A percentile compares a stretch with the other conserved stretches of the same genome.
Conservation (phyloP, 2,329 filamentous ascomycete species). For the Alternaria sp. region DNA sequence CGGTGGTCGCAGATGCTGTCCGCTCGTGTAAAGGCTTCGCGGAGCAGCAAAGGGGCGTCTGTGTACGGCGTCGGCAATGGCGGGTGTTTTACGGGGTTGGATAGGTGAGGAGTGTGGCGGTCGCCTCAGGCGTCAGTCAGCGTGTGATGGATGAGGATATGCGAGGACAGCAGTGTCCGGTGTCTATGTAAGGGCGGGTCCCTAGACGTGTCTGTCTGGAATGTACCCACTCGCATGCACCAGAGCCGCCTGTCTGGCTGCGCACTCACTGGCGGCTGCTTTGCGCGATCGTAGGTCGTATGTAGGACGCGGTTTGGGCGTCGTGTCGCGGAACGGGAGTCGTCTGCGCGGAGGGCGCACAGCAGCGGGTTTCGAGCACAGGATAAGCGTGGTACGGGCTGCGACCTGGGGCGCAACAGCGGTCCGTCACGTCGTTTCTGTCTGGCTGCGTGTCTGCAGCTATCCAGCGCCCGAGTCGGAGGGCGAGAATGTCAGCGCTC, state of each 20-base stretch:
- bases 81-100: conserved; percentile 16
- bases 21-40: neutral
- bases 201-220: conserved; percentile 16
- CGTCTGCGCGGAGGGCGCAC: conserved; percentile 15
- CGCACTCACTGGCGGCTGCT: conserved; percentile 9
- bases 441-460: conserved; percentile 12
- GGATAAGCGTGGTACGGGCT: conserved; percentile 24
- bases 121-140: conserved; percentile 20
- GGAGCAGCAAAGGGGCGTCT: neutral
- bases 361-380: conserved; percentile 19
- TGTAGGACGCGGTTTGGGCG: conserved; percentile 14
- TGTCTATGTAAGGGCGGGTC: conserved; percentile 24
- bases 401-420: conserved; percentile 21
- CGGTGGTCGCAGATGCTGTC: conserved; percentile 11
- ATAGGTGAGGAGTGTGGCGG: conserved; percentile 10
- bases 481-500: conserved; percentile 11
- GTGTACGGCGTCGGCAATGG: neutral
- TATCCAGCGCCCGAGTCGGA: conserved; percentile 11
- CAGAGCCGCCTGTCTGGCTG: conserved; percentile 19
- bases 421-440: conserved; percentile 21
- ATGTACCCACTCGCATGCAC: conserved; percentile 26
- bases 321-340: conserved; percentile 20
- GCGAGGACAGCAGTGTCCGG: conserved; percentile 10
- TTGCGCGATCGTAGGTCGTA: conserved; percentile 18
- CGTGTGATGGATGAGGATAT: conserved; percentile 9